Conservation (phyloP, 768 basidiomycete species). For the Pleurotus tuoliensis region DNA sequence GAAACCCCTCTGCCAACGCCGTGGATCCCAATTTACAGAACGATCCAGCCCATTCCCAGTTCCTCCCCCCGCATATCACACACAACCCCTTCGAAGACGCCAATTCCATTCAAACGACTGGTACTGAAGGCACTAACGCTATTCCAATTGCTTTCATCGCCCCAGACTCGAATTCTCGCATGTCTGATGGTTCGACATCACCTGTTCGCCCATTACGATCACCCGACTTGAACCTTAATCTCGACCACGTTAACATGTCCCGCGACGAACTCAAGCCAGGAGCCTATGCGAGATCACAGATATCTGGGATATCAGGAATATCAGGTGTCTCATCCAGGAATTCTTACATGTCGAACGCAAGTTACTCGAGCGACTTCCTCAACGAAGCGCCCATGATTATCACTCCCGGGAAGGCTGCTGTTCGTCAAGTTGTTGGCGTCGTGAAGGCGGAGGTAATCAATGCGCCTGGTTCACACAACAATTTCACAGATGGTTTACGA, state of each 20-base stretch:
- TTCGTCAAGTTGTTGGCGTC: slow-evolving; percentile 72
- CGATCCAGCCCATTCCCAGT: slow-evolving; percentile 24
- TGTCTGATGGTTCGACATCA: slow-evolving; percentile 28
- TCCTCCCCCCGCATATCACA: slow-evolving; percentile 36
- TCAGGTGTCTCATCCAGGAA: slow-evolving; percentile 52
- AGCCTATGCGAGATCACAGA: slow-evolving; percentile 42
- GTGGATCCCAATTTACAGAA: slow-evolving; percentile 50
- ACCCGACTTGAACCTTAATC: slow-evolving; percentile 57
- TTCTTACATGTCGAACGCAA: slow-evolving; percentile 73
- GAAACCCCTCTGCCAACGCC: slow-evolving; percentile 45
- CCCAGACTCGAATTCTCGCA: slow-evolving; percentile 42
- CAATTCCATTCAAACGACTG: slow-evolving; percentile 80
- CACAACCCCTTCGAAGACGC: slow-evolving; percentile 75
- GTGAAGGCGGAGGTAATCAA: slow-evolving; percentile 79
- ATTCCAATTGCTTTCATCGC: slow-evolving; percentile 82
- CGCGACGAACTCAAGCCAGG: slow-evolving; percentile 40
- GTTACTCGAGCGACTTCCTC: slow-evolving; percentile 74
- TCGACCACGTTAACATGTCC: slow-evolving; percentile 61
- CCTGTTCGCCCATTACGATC: slow-evolving; percentile 56
- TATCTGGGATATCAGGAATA: slow-evolving; percentile 51
- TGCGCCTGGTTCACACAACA: slow-evolving; percentile 40
- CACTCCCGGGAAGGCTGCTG: slow-evolving; percentile 58
- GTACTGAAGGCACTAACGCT: slow-evolving; percentile 77
- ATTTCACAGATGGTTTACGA: slow-evolving; percentile 36
- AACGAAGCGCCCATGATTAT: slow-evolving; percentile 82